Base-by-base conservation (phyloP, 2,329 filamentous ascomycete genomes). In the Penicillium sp. region DNA sequence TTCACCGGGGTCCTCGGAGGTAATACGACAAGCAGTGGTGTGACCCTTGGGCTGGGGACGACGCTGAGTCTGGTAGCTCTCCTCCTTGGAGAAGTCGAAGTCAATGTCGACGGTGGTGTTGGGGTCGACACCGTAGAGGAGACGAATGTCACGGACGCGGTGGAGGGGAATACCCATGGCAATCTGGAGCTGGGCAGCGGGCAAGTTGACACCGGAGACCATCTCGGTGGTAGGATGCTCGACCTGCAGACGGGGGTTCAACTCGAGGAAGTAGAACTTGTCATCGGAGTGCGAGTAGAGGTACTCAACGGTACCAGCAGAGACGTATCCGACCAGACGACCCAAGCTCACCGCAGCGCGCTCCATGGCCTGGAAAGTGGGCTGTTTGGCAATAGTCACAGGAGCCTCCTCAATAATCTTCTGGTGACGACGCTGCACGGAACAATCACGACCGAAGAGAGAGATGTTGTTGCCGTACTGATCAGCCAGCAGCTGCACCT, bases 381-480 rank as follows among this genome's bases (percentile, higher is more conserved):
- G 81, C 45, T 86, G 80, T 75, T 91, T 94, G 50, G 94, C 95
- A 63, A 99, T 96, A 36, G 94, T 99, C 63, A 97, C 95, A 36
- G 94, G 94, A 5, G 94, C 94, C 77, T 99, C 94, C 76, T 99
- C 94, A 61, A 99, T 99, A 75, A 99, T 99, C 83, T 99, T 99
- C 77, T 99, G 95, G 78, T 99, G 95, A 74, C 94, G 87, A 76
- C 94, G 87, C 81, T 99, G 94, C 13, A 99, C 94, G 64, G 94
- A 99, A 75, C 94, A 99, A 80, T 99, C 94, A 86, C 94, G 88
- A 71, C 94, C 94, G 68, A 97, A 99, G 48, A 99, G 86, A 8
- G 94, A 99, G 72, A 99, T 97, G 80, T 97, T 97, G 85, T 99
- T 97, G 71, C 95, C 94, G 75, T 99, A 99, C 82, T 99, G 92